Evolutionary conservation across 2,329 filamentous ascomycete species (phyloP).

Genomic region (Colletotrichum salicis): DNA sequence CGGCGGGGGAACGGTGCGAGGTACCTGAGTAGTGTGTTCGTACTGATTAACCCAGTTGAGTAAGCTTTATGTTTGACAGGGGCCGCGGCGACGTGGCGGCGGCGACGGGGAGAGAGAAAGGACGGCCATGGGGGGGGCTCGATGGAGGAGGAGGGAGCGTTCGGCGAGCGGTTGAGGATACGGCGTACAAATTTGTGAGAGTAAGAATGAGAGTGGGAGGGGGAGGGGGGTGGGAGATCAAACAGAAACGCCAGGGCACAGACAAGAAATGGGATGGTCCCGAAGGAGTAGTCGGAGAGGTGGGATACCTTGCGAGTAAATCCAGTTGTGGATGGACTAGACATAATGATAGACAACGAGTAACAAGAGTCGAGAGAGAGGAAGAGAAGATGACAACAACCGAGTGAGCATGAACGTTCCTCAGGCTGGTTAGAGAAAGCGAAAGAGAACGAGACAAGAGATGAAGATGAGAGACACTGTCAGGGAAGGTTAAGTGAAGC

Average conservation of each 20-base stretch:
- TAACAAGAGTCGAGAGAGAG: not conserved
- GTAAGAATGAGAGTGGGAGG: not conserved
- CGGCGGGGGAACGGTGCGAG: constrained; percentile 26
- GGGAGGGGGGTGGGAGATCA: constrained; percentile 8
- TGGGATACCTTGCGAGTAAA: constrained; percentile 1
- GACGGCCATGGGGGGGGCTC: constrained; percentile 23
- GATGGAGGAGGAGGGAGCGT: constrained; percentile 14
- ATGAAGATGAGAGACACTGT: constrained; percentile 26
- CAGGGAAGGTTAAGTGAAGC: constrained; percentile 28
- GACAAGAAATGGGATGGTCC: constrained; percentile 28
- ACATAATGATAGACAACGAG: not conserved
- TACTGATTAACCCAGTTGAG: constrained; percentile 26
- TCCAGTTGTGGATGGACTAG: not conserved
- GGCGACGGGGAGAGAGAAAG: constrained; percentile 25
- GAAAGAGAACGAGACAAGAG: constrained; percentile 22
- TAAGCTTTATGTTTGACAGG: constrained; percentile 34
- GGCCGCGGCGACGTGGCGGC: constrained; percentile 27
- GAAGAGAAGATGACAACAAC: not conserved
- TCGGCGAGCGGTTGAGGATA: constrained; percentile 17
- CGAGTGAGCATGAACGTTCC: constrained; percentile 1
- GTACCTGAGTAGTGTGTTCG: constrained; percentile 28
- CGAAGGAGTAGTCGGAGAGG: constrained; percentile 10
- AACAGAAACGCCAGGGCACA: constrained; percentile 25
- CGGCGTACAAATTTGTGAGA: not conserved
- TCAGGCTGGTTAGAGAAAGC: constrained; percentile 25